These are phyloP conservation scores for Leccinum barrowsii DNA, from an alignment of 768 basidiomycete species.

Conservation along the genomic window DNA sequence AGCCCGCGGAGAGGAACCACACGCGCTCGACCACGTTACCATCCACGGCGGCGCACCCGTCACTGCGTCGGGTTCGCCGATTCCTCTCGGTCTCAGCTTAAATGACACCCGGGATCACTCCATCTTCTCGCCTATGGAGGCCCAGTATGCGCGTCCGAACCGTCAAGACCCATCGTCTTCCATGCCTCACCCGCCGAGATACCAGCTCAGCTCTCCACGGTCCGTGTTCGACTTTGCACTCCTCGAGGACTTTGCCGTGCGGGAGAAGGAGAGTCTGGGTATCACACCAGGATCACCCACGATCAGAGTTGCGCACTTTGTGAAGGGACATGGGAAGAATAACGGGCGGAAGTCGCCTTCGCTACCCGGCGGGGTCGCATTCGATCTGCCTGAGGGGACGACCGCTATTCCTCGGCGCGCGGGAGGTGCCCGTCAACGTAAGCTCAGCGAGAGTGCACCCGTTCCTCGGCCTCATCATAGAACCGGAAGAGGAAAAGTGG, in stretches of 20 bases:
- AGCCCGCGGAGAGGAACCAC: slow-evolving; percentile 33
- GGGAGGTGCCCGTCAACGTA: slow-evolving; percentile 65
- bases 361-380: neutral
- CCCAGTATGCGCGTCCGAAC: slow-evolving; percentile 23
- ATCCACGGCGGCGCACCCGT: slow-evolving; percentile 9
- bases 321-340: slow-evolving; percentile 9
- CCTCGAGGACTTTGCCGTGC: slow-evolving; percentile 75
- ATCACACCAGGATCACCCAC: slow-evolving; percentile 38
- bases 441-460: slow-evolving; percentile 80
- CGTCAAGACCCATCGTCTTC: slow-evolving; percentile 26
- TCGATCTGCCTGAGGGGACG: slow-evolving; percentile 12
- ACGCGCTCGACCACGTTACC: slow-evolving; percentile 5
- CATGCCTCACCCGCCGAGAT: slow-evolving; percentile 58
- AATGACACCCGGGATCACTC: slow-evolving; percentile 48
- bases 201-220: slow-evolving; percentile 56
- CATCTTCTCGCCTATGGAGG: slow-evolving; percentile 34
- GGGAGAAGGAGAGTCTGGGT: slow-evolving; percentile 66
- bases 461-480: slow-evolving; percentile 58
- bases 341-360: slow-evolving; percentile 5
- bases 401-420: slow-evolving; percentile 12
- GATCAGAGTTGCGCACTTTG: slow-evolving; percentile 10
- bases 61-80: neutral
- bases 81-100: slow-evolving; percentile 34
- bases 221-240: slow-evolving; percentile 66
- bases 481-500: slow-evolving; percentile 77